Evolutionary conservation across 2,329 filamentous ascomycete genomes (phyloP), one percentile per base, ranked within the genome.

Genomic region (Clonostachys sp.): DNA sequence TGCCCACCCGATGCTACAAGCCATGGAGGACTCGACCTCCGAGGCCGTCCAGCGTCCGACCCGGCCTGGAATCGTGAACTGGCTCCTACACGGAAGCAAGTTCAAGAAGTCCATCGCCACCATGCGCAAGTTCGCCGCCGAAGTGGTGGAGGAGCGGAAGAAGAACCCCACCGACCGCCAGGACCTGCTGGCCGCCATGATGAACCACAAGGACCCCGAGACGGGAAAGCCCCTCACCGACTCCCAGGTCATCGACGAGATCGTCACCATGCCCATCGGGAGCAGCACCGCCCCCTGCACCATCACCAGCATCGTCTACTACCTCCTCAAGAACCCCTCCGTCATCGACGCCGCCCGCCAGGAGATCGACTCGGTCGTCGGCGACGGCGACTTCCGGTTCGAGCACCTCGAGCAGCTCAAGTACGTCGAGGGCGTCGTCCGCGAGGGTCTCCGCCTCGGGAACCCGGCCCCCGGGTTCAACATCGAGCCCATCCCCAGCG

Each of bases 181-280:
- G 42, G 84, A 88, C 55, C 54, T 87, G 30, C 71, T 88, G 9
- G 71, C 81, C 45, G 74, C 77, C 4, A 69, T 89, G 59, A 60
- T 88, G 49, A 73, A 75, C 47, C 74, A 68, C 12, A 74, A 70
- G 39, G 85, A 89, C 52, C 77, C 80, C 1, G 73, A 84, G 57
- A 86, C 83, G 0, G 81, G 80, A 30, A 68, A 74, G 49, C 65
- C 64, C 3, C 68, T 89, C 53, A 74, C 66, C 5, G 77, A 86
- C 5, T 75, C 77, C 10, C 78, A 80, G 50, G 75, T 87, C 44
- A 73, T 85, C 43, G 81, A 87, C 61, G 84, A 89, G 60, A 81
- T 89, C 53, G 78, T 87, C 46, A 77, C 78, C 3, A 86, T 88
- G 70, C 75, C 86, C 39, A 82, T 83, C 45, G 80, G 77, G 5